phyloP scores from a whole-genome alignment of 179 eudicot genomes.

The Amaranthus tricolor region DNA sequence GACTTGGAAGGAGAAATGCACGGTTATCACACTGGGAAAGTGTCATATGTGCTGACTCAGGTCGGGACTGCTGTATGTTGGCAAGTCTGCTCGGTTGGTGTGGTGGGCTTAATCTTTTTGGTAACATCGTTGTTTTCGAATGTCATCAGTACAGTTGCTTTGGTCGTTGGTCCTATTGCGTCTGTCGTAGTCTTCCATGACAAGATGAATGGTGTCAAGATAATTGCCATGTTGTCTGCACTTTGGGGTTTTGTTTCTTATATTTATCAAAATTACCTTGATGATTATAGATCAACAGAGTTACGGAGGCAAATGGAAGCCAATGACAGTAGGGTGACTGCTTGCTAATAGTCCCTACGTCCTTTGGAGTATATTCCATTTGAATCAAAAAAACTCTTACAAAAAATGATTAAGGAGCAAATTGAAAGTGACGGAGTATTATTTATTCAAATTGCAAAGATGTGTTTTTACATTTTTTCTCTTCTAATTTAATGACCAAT shows the following conservation, averaged over 20 bases:
- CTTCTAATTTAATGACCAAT: too few relatives aligned
- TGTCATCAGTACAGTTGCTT: slow-evolving; percentile 77
- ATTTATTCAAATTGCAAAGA: too few relatives aligned
- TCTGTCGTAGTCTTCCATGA: slow-evolving; percentile 68
- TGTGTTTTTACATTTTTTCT: too few relatives aligned
- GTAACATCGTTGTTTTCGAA: slow-evolving; percentile 87
- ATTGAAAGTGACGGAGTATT: too few relatives aligned
- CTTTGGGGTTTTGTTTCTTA: slow-evolving; percentile 84
- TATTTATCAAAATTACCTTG: slow-evolving; percentile 81
- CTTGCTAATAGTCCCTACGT: slow-evolving; percentile 14
- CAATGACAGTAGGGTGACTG: slow-evolving; percentile 22
- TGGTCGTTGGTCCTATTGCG: slow-evolving; percentile 77
- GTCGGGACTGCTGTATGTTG: slow-evolving; percentile 70
- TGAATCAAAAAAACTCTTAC: too few relatives aligned
- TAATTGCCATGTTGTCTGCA: slow-evolving; percentile 70
- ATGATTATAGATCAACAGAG: slow-evolving; percentile 34
- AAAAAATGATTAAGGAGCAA: too few relatives aligned
- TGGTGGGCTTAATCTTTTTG: slow-evolving; percentile 67
- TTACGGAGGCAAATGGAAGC: slow-evolving; percentile 22
- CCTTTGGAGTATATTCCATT: too few relatives aligned
- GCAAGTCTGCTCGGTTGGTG: slow-evolving; percentile 82
- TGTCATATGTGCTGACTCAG: slow-evolving; percentile 73
- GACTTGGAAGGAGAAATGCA: slow-evolving; percentile 55
- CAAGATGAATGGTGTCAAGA: slow-evolving; percentile 78
- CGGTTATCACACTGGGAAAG: slow-evolving; percentile 49